Evolutionary conservation across 2,329 filamentous ascomycete species (phyloP).

Genomic region (Fusarium nelsonii): DNA sequence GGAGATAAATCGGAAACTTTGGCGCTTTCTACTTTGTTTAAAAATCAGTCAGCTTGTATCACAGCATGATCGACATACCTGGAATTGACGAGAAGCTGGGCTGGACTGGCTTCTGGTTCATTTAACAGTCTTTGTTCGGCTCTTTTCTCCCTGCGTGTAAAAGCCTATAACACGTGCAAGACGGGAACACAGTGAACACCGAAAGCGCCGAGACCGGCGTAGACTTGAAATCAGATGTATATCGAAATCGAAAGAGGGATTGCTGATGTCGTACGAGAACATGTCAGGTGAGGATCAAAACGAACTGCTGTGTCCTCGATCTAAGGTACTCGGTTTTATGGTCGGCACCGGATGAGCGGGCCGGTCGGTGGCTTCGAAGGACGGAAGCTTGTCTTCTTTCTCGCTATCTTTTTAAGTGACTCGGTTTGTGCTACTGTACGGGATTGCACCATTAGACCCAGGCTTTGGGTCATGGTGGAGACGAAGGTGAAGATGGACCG

Average conservation of each 20-base stretch:
- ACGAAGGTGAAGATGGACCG: not conserved
- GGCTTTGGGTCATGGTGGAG: slow-evolving; percentile 23
- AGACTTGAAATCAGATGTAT: slow-evolving; percentile 3
- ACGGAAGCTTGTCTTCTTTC: not conserved
- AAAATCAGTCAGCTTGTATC: slow-evolving; percentile 7
- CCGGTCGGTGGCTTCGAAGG: slow-evolving; percentile 11
- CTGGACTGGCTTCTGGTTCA: slow-evolving; percentile 25
- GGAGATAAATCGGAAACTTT: slow-evolving; percentile 12
- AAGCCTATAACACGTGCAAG: not conserved
- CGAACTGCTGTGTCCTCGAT: not conserved
- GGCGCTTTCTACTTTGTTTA: slow-evolving; percentile 40
- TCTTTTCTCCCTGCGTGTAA: not conserved
- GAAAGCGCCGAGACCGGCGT: slow-evolving; percentile 8
- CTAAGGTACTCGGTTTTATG: slow-evolving; percentile 4
- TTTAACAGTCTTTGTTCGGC: slow-evolving; percentile 5
- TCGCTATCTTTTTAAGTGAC: slow-evolving; percentile 6
- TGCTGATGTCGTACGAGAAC: slow-evolving; percentile 38
- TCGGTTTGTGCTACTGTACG: not conserved
- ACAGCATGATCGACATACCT: slow-evolving; percentile 14
- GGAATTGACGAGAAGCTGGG: slow-evolving; percentile 22
- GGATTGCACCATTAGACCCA: slow-evolving; percentile 25
- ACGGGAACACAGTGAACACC: not conserved
- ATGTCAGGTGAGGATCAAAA: slow-evolving; percentile 5
- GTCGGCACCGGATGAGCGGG: slow-evolving; percentile 22
- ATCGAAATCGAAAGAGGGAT: slow-evolving; percentile 29